Conservation (phyloP, 1,139 yeast species). For the Debaryomycetaceae sp. region DNA sequence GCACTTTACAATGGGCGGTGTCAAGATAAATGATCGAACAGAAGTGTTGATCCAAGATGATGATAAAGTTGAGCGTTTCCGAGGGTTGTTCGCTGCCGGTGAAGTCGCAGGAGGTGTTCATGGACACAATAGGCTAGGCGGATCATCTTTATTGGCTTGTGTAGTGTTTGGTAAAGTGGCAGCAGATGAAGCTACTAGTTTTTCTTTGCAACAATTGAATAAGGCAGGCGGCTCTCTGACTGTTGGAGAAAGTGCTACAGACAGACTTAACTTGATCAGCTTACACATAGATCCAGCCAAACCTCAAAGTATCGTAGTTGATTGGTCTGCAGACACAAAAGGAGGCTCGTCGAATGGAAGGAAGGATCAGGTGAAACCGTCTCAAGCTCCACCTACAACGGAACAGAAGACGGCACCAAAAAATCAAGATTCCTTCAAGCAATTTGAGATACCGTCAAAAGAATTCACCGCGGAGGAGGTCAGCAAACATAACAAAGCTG, state of each 20-base stretch:
- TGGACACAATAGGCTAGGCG: slow-evolving; percentile 74
- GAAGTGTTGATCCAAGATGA: slow-evolving; percentile 49
- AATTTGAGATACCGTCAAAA: slow-evolving; percentile 35
- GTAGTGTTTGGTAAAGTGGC: slow-evolving; percentile 75
- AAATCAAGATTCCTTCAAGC: neutral
- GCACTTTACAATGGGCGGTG: slow-evolving; percentile 88
- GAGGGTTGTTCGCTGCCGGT: slow-evolving; percentile 72
- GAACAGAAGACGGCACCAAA: slow-evolving; percentile 1
- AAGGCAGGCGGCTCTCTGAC: slow-evolving; percentile 2
- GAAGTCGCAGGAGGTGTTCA: slow-evolving; percentile 84
- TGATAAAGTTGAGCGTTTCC: slow-evolving; percentile 33
- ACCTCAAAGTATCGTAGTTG: slow-evolving; percentile 28
- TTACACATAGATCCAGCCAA: slow-evolving; percentile 44
- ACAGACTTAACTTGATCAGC: slow-evolving; percentile 40
- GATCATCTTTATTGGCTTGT: slow-evolving; percentile 73
- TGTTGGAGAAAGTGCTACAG: slow-evolving; percentile 18
- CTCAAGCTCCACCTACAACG: slow-evolving; percentile 4
- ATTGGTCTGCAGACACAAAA: slow-evolving; percentile 13
- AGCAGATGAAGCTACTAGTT: slow-evolving; percentile 44
- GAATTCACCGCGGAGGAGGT: slow-evolving; percentile 54
- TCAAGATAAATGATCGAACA: slow-evolving; percentile 57
- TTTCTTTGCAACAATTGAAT: slow-evolving; percentile 29
- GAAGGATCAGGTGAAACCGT: slow-evolving; percentile 4
- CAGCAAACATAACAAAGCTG: slow-evolving; percentile 55
- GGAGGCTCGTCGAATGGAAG: neutral